A percentile compares a stretch with the other conserved stretches of the same genome.
Conservation (phyloP, 2,329 filamentous ascomycete genomes). For the Mycosphaerella arachidis region DNA sequence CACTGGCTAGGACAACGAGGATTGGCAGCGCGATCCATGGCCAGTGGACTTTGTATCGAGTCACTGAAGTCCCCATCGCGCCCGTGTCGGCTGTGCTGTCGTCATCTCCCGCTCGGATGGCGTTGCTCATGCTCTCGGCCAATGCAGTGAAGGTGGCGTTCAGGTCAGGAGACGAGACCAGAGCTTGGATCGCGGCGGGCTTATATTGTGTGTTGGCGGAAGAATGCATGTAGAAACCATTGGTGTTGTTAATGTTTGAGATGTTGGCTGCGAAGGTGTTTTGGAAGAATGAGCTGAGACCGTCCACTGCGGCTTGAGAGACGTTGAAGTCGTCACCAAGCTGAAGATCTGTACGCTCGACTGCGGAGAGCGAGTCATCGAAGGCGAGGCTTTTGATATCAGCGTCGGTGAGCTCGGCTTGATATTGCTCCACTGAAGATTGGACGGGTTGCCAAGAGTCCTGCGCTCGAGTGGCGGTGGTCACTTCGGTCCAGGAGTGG, state of each 20-base stretch:
- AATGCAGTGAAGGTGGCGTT: slow-evolving; percentile 7
- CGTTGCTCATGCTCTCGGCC: slow-evolving; percentile 13
- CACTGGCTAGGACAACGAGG: slow-evolving; percentile 2
- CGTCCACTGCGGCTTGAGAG: slow-evolving; percentile 8
- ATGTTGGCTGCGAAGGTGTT: neutral
- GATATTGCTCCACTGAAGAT: neutral
- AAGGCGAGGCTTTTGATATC: no score
- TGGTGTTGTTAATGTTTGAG: neutral
- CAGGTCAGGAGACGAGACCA: slow-evolving; percentile 6
- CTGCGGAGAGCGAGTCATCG: no score
- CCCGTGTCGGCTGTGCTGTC: neutral
- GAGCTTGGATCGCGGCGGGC: slow-evolving; percentile 8
- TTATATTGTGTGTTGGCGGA: neutral
- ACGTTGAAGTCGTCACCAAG: slow-evolving; percentile 9
- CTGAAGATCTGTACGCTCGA: slow-evolving; percentile 5
- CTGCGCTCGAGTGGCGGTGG: neutral
- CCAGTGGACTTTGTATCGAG: slow-evolving; percentile 1
- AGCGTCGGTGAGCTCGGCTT: neutral
- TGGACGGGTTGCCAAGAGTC: slow-evolving; percentile 1
- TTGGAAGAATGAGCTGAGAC: slow-evolving; percentile 9
- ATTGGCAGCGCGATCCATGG: slow-evolving; percentile 7
- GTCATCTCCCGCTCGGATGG: neutral
- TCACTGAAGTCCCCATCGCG: neutral
- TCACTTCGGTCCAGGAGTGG: neutral
- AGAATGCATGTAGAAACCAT: slow-evolving; percentile 5